Evolutionary conservation across 495 filamentous ascomycete species (phyloP).

Genomic region (Hypoxylon perforatum): DNA sequence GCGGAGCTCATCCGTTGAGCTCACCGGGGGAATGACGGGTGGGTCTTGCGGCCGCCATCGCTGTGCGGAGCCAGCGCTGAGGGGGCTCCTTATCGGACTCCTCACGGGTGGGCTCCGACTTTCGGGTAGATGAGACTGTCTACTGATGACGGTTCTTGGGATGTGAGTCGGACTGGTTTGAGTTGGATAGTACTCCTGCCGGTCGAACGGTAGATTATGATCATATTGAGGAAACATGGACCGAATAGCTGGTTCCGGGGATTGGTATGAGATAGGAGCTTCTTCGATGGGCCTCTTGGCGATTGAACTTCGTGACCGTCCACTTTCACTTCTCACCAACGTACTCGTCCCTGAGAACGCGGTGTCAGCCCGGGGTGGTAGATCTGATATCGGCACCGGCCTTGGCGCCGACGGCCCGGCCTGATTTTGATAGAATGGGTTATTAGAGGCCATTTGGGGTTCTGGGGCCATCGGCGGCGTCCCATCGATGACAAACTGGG

Average conservation of each 20-base stretch:
- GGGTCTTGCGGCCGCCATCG: slow-evolving; percentile 56
- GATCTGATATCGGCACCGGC: slow-evolving; percentile 48
- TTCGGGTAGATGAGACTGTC: slow-evolving; percentile 64
- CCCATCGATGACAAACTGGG: slow-evolving; percentile 50
- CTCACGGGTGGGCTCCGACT: slow-evolving; percentile 41
- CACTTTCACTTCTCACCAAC: slow-evolving; percentile 59
- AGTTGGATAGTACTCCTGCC: slow-evolving; percentile 76
- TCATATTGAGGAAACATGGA: slow-evolving; percentile 87
- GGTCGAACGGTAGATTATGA: slow-evolving; percentile 71
- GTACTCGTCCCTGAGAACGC: slow-evolving; percentile 63
- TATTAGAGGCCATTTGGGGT: slow-evolving; percentile 37
- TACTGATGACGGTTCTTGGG: slow-evolving; percentile 65
- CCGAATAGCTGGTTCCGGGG: slow-evolving; percentile 52
- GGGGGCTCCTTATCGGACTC: slow-evolving; percentile 45
- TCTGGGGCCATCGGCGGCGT: slow-evolving; percentile 35
- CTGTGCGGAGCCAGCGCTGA: slow-evolving; percentile 43
- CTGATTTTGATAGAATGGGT: slow-evolving; percentile 41
- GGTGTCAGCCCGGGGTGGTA: slow-evolving; percentile 56
- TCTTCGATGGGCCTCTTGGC: slow-evolving; percentile 56
- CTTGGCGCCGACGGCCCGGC: slow-evolving; percentile 52
- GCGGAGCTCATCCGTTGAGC: slow-evolving; percentile 62
- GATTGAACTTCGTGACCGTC: slow-evolving; percentile 59
- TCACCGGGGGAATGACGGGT: slow-evolving; percentile 56
- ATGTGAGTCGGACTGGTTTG: slow-evolving; percentile 64
- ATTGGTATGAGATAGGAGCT: slow-evolving; percentile 42